These are phyloP conservation scores for Marchantia polymorpha DNA, from an alignment of 225 moss, liverwort and hornwort species.

Conservation along the genomic window DNA sequence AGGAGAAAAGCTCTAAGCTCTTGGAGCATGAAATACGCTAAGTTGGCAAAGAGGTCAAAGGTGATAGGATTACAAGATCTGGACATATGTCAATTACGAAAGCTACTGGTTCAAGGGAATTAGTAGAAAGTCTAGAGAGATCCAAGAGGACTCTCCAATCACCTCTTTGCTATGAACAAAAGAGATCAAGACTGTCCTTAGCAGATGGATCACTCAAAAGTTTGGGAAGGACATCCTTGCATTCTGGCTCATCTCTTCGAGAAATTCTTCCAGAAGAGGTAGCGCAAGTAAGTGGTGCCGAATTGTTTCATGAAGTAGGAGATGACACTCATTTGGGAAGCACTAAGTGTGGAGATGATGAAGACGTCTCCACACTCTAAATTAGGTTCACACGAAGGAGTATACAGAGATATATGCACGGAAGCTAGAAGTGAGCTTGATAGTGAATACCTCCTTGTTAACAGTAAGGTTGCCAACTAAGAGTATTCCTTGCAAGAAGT, in stretches of 20 bases:
- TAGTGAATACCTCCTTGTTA: not conserved
- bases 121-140: not conserved
- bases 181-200: not conserved
- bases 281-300: not conserved
- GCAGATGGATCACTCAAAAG: not conserved
- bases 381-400: not conserved
- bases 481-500: not conserved
- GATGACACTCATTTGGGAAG: not conserved
- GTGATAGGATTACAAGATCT: not conserved
- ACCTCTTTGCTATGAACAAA: not conserved
- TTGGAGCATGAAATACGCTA: not conserved
- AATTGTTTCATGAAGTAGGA: not conserved
- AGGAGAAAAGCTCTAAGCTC: not conserved
- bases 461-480: not conserved
- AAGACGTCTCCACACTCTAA: too few species aligned
- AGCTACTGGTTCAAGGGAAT: not conserved
- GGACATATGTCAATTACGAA: not conserved
- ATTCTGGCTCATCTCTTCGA: not conserved
- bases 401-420: not conserved
- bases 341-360: not conserved
- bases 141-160: not conserved
- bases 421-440: not conserved
- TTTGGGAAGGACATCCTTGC: not conserved
- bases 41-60: not conserved
- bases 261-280: not conserved